Evolutionary conservation across 805 yeast genomes (phyloP).

Genomic region (Kodamaea lidongshanica): DNA sequence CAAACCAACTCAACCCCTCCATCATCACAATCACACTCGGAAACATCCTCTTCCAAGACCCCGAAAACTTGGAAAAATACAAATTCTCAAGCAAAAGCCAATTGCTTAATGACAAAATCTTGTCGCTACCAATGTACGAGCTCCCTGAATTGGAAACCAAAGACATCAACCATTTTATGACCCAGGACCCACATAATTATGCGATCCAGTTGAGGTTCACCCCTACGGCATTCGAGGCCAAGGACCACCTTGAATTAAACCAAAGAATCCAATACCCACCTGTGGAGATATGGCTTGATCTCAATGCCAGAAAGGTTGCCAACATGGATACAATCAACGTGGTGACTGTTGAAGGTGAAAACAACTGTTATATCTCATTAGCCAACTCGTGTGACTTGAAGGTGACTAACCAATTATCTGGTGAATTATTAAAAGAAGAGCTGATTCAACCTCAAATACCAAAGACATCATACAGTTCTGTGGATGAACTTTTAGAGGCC

Average conservation of each 20-base stretch:
- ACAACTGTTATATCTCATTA: slow-evolving; percentile 34
- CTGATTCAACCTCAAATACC: not conserved
- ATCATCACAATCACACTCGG: slow-evolving; percentile 36
- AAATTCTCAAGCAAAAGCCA: slow-evolving; percentile 32
- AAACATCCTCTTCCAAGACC: slow-evolving; percentile 25
- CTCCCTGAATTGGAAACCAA: slow-evolving; percentile 9
- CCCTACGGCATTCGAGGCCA: slow-evolving; percentile 35
- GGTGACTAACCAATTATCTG: slow-evolving; percentile 35
- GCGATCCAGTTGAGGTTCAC: slow-evolving; percentile 40
- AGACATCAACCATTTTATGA: slow-evolving; percentile 19
- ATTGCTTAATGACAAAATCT: slow-evolving; percentile 24
- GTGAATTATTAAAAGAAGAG: slow-evolving; percentile 22
- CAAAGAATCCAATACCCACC: slow-evolving; percentile 41
- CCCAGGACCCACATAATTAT: slow-evolving; percentile 20
- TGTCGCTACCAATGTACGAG: slow-evolving; percentile 24
- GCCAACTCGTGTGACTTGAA: slow-evolving; percentile 43
- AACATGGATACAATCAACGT: slow-evolving; percentile 36
- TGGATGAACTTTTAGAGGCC: slow-evolving; percentile 15
- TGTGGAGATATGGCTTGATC: slow-evolving; percentile 49
- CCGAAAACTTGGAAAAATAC: slow-evolving; percentile 8
- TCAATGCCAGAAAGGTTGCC: slow-evolving; percentile 31
- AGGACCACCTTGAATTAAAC: slow-evolving; percentile 2
- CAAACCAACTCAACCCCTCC: slow-evolving; percentile 17
- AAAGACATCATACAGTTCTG: too few relatives aligned
- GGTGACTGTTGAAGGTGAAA: slow-evolving; percentile 43